phyloP scores from a whole-genome alignment of 129 eudicot species.

The Glebionis coronaria region DNA sequence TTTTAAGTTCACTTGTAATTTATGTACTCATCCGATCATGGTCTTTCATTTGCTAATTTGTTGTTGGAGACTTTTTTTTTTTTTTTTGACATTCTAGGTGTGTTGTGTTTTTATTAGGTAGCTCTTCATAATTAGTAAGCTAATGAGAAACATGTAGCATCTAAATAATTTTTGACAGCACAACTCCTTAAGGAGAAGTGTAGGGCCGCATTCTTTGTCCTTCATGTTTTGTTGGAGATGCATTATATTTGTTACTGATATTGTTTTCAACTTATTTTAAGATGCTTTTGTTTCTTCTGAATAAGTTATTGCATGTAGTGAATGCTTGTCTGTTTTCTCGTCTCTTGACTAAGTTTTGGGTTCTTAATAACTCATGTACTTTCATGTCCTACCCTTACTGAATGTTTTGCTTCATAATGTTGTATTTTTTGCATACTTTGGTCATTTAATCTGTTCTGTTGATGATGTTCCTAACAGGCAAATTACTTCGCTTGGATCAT shows the following conservation, averaged over 20 bases:
- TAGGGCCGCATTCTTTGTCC: conserved; percentile 15
- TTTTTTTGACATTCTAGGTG: conserved; percentile 9
- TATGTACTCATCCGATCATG: neutral
- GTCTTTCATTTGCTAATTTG: neutral
- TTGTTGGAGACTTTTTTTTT: neutral
- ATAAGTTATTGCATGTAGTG: neutral
- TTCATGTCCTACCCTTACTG: neutral
- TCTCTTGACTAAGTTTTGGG: neutral
- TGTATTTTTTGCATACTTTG: conserved; percentile 9
- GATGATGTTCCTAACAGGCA: neutral
- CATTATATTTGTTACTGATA: conserved; percentile 1
- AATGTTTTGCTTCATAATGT: conserved; percentile 8
- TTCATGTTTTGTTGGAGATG: conserved; percentile 10
- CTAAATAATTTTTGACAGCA: conserved; percentile 12
- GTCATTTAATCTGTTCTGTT: conserved; percentile 15
- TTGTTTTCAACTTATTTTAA: neutral
- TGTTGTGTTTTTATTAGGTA: conserved; percentile 19
- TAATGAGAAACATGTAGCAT: conserved; percentile 15
- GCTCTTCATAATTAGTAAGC: conserved; percentile 10
- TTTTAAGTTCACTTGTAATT: neutral
- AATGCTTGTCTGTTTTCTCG: neutral
- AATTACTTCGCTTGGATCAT: no score
- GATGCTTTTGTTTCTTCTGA: neutral
- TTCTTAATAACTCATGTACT: conserved; percentile 1
- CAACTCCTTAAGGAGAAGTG: conserved; percentile 16